Conservation (phyloP, 306 rosid genomes). For the Acacia acuminata region DNA sequence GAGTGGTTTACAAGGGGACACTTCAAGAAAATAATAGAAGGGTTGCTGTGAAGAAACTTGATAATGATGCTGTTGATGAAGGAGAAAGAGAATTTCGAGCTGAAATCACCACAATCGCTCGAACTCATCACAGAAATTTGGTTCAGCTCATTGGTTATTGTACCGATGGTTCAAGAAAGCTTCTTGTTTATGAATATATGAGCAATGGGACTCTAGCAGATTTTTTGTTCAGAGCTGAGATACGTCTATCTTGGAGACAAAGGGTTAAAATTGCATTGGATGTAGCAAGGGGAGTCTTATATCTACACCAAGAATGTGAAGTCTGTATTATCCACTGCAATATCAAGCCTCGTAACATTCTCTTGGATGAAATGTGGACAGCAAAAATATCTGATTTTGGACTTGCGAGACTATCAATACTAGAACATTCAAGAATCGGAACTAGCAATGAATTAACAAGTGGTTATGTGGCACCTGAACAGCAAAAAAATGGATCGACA, state of each 20-base stretch:
- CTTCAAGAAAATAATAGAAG: slow-evolving; percentile 15
- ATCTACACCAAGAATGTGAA: not conserved
- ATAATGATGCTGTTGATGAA: slow-evolving; percentile 24
- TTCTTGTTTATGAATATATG: slow-evolving; percentile 43
- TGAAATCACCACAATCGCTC: slow-evolving; percentile 41
- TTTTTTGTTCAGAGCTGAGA: slow-evolving; percentile 18
- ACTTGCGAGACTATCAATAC: slow-evolving; percentile 29
- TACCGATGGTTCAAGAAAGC: slow-evolving; percentile 37
- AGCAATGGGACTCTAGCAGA: slow-evolving; percentile 47
- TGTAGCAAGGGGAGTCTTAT: not conserved
- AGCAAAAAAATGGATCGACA: slow-evolving; percentile 31
- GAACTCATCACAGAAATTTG: slow-evolving; percentile 46
- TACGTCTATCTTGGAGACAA: slow-evolving; percentile 4
- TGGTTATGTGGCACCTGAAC: slow-evolving; percentile 43
- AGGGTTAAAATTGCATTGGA: slow-evolving; percentile 15
- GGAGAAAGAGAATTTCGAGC: slow-evolving; percentile 41
- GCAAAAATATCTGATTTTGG: slow-evolving; percentile 53
- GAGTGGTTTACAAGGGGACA: slow-evolving; percentile 37
- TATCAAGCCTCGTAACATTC: slow-evolving; percentile 44
- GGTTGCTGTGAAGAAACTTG: slow-evolving; percentile 35
- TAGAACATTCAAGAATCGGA: not conserved
- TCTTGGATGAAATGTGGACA: slow-evolving; percentile 42
- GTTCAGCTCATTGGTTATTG: slow-evolving; percentile 48
- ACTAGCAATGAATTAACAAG: not conserved
- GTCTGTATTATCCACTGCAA: slow-evolving; percentile 37